These are phyloP conservation scores for Macrocybe gigantea DNA, from an alignment of 768 basidiomycete species.

Conservation along the genomic window DNA sequence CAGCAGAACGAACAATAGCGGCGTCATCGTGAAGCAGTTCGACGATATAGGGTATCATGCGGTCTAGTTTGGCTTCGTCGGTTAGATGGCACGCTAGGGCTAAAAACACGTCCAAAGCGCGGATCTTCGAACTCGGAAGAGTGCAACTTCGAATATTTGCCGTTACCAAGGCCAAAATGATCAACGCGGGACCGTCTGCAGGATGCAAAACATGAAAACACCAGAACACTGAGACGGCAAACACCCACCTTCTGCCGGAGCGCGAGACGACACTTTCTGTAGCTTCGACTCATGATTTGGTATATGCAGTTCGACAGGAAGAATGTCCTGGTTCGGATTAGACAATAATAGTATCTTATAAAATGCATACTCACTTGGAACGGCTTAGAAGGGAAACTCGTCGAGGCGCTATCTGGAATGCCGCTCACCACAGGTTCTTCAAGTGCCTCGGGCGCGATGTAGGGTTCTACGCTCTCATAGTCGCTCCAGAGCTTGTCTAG, in stretches of 20 bases:
- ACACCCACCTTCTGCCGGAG: slow-evolving; percentile 57
- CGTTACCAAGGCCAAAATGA: slow-evolving; percentile 82
- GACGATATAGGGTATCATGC: slow-evolving; percentile 88
- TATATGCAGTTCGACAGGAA: slow-evolving; percentile 73
- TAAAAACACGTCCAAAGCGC: slow-evolving; percentile 81
- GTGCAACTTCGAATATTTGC: slow-evolving; percentile 86
- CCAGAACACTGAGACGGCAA: not conserved
- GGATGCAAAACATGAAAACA: not conserved
- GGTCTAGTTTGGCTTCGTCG: slow-evolving; percentile 93
- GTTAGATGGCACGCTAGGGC: slow-evolving; percentile 77
- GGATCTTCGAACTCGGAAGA: slow-evolving; percentile 81
- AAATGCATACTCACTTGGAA: slow-evolving; percentile 45
- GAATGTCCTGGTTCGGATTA: slow-evolving; percentile 47
- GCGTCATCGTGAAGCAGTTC: slow-evolving; percentile 85
- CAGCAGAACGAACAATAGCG: slow-evolving; percentile 74
- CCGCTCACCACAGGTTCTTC: slow-evolving; percentile 48
- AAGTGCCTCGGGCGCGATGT: slow-evolving; percentile 43
- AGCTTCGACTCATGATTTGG: slow-evolving; percentile 64
- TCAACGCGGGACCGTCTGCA: slow-evolving; percentile 81
- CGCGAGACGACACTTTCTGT: slow-evolving; percentile 31
- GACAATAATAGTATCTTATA: not conserved
- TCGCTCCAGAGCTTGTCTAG: slow-evolving; percentile 85
- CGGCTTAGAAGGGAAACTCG: slow-evolving; percentile 35
- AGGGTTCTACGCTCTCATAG: slow-evolving; percentile 76
- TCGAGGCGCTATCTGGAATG: slow-evolving; percentile 45